A percentile compares a stretch with the other conserved stretches of the same genome.
phyloP scores from a whole-genome alignment of 176 grass and related monocot genomes.

The Paspalum notatum region DNA sequence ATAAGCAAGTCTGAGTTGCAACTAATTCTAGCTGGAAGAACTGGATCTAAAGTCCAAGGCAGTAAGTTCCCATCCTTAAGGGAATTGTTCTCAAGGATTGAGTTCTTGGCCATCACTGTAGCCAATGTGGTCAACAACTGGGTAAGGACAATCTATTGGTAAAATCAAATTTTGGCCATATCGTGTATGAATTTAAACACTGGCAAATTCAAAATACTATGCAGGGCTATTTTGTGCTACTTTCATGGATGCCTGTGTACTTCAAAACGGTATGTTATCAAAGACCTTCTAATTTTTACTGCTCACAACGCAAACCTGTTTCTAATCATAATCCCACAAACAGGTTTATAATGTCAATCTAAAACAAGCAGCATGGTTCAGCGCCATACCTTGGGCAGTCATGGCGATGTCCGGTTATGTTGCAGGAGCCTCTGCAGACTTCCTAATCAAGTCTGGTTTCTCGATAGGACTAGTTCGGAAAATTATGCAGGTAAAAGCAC shows the following conservation, averaged over 20 bases:
- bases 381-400: constrained; percentile 89
- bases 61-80: constrained; percentile 62
- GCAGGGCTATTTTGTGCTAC: constrained; percentile 94
- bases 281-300: constrained; percentile 7
- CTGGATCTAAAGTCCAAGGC: constrained; percentile 54
- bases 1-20: constrained; percentile 87
- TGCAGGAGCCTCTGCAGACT: constrained; percentile 88
- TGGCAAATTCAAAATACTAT: constrained; percentile 28
- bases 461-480: constrained; percentile 62
- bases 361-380: constrained; percentile 99
- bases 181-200: constrained; percentile 21
- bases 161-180: not conserved
- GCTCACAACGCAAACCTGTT: constrained; percentile 16
- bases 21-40: constrained; percentile 76
- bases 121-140: constrained; percentile 98
- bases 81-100: constrained; percentile 68
- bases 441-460: constrained; percentile 77
- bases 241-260: constrained; percentile 98
- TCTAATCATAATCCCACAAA: constrained; percentile 23
- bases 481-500: constrained; percentile 77
- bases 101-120: constrained; percentile 76
- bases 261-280: constrained; percentile 81
- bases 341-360: constrained; percentile 96
- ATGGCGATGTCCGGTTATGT: constrained; percentile 96
- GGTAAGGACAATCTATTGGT: constrained; percentile 53